These are phyloP conservation scores for Arxiozyma slooffiae DNA, from an alignment of 1,139 yeast genomes.

Conservation along the genomic window DNA sequence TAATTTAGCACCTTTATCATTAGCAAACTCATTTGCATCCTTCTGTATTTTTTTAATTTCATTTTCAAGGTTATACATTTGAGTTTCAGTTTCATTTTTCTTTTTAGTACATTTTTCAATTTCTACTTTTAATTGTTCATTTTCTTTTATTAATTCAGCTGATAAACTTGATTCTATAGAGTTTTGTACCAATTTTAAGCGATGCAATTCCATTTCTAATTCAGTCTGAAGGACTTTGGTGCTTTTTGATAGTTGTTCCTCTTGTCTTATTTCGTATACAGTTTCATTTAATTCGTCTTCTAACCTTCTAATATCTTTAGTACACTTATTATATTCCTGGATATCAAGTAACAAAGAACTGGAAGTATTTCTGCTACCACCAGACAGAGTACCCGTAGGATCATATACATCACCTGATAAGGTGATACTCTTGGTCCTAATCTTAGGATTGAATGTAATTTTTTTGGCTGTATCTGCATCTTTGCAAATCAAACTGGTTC, in stretches of 20 bases:
- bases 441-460: slow-evolving; percentile 76
- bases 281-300: slow-evolving; percentile 37
- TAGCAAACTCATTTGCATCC: slow-evolving; percentile 75
- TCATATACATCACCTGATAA: slow-evolving; percentile 90
- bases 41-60: slow-evolving; percentile 54
- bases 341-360: slow-evolving; percentile 54
- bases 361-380: slow-evolving; percentile 69
- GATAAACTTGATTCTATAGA: slow-evolving; percentile 56
- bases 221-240: slow-evolving; percentile 58
- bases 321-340: slow-evolving; percentile 55
- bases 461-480: slow-evolving; percentile 82
- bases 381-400: slow-evolving; percentile 91
- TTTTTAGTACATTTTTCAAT: slow-evolving; percentile 38
- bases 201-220: slow-evolving; percentile 57
- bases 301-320: slow-evolving; percentile 37
- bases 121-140: slow-evolving; percentile 41
- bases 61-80: slow-evolving; percentile 25
- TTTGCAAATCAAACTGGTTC: slow-evolving; percentile 72
- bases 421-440: slow-evolving; percentile 80
- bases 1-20: slow-evolving; percentile 72
- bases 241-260: slow-evolving; percentile 39
- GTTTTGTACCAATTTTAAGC: slow-evolving; percentile 50
- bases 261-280: slow-evolving; percentile 35
- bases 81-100: slow-evolving; percentile 33
- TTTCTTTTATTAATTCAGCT: slow-evolving; percentile 39